These are phyloP conservation scores for Mucor mucedo DNA, from an alignment of 371 early-diverging fungal species.

Conservation along the genomic window DNA sequence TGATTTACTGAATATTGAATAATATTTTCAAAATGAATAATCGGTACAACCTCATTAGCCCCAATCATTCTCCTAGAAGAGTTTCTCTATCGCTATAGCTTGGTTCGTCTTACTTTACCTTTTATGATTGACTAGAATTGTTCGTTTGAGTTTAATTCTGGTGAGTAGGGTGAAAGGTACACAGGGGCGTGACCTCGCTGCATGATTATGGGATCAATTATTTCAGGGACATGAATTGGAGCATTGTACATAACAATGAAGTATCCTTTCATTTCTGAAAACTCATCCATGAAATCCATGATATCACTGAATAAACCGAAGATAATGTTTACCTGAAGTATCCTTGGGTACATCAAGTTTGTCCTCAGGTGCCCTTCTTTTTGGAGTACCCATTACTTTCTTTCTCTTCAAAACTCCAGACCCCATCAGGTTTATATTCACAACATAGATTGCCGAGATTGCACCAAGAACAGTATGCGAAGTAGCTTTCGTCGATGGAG, in stretches of 20 bases:
- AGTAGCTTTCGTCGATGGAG: slow-evolving; percentile 5
- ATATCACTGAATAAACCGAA: slow-evolving; percentile 5
- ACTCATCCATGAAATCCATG: slow-evolving; percentile 9
- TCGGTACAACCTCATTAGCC: not conserved
- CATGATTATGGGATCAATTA: not conserved
- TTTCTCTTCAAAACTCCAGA: slow-evolving; percentile 3
- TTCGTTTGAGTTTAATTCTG: slow-evolving; percentile 18
- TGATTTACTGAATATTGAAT: slow-evolving; percentile 22
- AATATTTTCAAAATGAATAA: slow-evolving; percentile 13
- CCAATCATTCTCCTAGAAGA: not conserved
- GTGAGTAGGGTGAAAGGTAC: slow-evolving; percentile 20
- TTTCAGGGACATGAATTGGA: not conserved
- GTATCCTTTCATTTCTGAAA: not conserved
- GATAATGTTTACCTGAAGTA: slow-evolving; percentile 15
- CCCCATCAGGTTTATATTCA: slow-evolving; percentile 7
- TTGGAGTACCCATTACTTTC: slow-evolving; percentile 6
- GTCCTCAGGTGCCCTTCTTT: slow-evolving; percentile 10
- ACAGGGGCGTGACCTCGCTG: slow-evolving; percentile 1
- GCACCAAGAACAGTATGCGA: slow-evolving; percentile 16
- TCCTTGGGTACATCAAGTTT: slow-evolving; percentile 14
- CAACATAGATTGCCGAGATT: slow-evolving; percentile 10
- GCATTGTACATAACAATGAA: slow-evolving; percentile 11
- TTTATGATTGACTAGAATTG: slow-evolving; percentile 4
- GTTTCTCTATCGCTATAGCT: no score
- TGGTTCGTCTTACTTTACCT: no score